These are phyloP conservation scores for Scopulariopsis brevicaulis DNA, from an alignment of 2,329 filamentous ascomycete genomes.

Conservation along the genomic window DNA sequence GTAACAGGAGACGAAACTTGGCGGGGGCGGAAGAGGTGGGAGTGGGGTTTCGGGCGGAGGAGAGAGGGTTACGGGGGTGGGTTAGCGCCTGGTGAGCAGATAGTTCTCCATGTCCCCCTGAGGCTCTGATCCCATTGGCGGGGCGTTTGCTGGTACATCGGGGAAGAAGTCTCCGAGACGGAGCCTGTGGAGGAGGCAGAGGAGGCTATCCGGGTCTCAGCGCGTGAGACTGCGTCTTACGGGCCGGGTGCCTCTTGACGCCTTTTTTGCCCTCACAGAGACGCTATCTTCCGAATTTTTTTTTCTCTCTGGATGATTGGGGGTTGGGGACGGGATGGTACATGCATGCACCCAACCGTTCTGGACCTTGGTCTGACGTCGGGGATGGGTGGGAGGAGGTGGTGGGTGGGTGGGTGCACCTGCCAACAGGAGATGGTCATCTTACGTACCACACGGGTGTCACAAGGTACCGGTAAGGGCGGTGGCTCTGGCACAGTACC, in stretches of 20 bases:
- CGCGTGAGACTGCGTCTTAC: background rate
- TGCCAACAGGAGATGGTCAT: background rate
- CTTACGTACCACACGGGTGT: background rate
- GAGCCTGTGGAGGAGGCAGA: background rate
- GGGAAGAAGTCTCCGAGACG: background rate
- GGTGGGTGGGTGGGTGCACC: background rate
- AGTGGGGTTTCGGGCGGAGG: background rate
- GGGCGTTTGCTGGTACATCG: background rate
- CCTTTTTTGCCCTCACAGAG: background rate
- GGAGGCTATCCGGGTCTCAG: background rate
- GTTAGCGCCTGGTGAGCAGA: background rate
- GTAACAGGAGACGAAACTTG: background rate
- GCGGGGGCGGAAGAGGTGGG: background rate
- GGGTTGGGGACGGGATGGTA: background rate
- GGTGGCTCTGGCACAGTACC: background rate
- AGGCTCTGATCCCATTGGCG: conserved; percentile 2
- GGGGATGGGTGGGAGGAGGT: background rate
- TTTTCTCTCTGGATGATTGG: background rate
- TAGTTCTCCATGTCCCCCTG: background rate
- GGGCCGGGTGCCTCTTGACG: background rate
- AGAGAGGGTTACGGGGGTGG: background rate
- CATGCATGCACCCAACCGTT: background rate
- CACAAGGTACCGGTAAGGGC: background rate
- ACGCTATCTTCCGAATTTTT: background rate
- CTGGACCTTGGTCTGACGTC: background rate